These are phyloP conservation scores for Pleodorina starrii DNA, from an alignment of 139 green algal species.

Conservation along the genomic window DNA sequence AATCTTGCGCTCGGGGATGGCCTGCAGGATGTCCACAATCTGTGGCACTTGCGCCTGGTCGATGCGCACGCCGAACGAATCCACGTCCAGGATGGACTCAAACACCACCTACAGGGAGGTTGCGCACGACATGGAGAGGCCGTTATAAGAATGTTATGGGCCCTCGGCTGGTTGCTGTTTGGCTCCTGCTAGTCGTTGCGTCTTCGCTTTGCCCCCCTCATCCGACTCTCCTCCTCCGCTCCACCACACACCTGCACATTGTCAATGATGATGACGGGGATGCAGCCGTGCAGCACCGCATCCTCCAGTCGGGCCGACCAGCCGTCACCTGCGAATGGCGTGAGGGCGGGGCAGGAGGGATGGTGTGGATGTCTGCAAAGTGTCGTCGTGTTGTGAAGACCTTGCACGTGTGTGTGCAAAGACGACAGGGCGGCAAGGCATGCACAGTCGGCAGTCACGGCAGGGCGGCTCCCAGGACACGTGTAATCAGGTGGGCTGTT, in stretches of 20 bases:
- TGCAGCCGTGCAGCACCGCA: constrained; percentile 77
- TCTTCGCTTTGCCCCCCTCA: too few species aligned
- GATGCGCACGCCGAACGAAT: constrained; percentile 22
- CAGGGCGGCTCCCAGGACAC: too few species aligned
- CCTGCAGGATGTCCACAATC: constrained; percentile 32
- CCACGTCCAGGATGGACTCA: constrained; percentile 49
- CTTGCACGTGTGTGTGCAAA: too few species aligned
- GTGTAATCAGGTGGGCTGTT: too few species aligned
- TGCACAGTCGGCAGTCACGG: too few species aligned
- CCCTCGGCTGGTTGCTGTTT: too few species aligned
- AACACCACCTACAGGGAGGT: constrained; percentile 43
- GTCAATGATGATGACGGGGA: constrained; percentile 75
- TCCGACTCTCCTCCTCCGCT: background rate
- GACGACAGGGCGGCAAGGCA: too few species aligned
- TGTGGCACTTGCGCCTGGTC: background rate
- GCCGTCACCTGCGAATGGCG: constrained; percentile 60
- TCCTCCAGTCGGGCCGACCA: constrained; percentile 70
- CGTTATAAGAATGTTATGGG: too few species aligned
- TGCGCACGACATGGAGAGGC: too few species aligned
- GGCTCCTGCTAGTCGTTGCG: too few species aligned
- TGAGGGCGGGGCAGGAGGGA: background rate
- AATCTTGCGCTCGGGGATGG: background rate
- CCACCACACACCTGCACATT: constrained; percentile 27
- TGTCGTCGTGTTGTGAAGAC: too few species aligned
- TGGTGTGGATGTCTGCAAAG: too few species aligned